Evolutionary conservation across 495 filamentous ascomycete genomes (phyloP).

Genomic region (Penicillium nucicola): DNA sequence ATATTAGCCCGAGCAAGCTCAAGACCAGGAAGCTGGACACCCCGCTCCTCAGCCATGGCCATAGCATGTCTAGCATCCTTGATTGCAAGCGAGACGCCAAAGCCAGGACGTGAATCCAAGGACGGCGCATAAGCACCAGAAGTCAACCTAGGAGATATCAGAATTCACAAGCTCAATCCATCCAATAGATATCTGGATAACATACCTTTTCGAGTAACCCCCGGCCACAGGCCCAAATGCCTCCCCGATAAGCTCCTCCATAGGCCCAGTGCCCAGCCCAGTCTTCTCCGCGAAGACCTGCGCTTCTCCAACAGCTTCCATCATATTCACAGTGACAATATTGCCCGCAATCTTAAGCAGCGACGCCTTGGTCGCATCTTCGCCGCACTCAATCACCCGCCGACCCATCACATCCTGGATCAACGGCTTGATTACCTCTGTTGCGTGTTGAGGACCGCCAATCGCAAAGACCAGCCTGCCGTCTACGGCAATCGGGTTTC

Average conservation of each 20-base stretch:
- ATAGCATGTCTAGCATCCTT: constrained; percentile 45
- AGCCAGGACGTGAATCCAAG: constrained; percentile 39
- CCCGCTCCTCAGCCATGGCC: constrained; percentile 32
- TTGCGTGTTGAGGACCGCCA: constrained; percentile 35
- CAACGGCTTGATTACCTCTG: constrained; percentile 37
- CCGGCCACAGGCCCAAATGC: constrained; percentile 50
- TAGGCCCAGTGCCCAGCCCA: constrained; percentile 45
- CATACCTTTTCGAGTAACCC: constrained; percentile 46
- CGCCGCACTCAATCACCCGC: constrained; percentile 46
- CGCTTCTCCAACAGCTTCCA: constrained; percentile 51
- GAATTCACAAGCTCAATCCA: neutral
- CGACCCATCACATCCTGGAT: constrained; percentile 46
- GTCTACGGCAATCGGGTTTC: constrained; percentile 41
- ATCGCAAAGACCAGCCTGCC: constrained; percentile 48
- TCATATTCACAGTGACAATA: constrained; percentile 45
- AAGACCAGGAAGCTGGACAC: constrained; percentile 38
- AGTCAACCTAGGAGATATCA: constrained; percentile 28
- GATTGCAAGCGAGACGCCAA: constrained; percentile 44
- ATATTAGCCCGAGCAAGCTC: constrained; percentile 37
- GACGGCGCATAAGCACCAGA: constrained; percentile 45
- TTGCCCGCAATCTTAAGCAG: constrained; percentile 49
- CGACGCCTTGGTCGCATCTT: constrained; percentile 43
- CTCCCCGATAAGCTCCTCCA: constrained; percentile 50
- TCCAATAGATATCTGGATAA: neutral
- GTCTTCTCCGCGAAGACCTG: constrained; percentile 56